Conservation (phyloP, 352 stramenopile genomes). For the Globisporangium yorkense region DNA sequence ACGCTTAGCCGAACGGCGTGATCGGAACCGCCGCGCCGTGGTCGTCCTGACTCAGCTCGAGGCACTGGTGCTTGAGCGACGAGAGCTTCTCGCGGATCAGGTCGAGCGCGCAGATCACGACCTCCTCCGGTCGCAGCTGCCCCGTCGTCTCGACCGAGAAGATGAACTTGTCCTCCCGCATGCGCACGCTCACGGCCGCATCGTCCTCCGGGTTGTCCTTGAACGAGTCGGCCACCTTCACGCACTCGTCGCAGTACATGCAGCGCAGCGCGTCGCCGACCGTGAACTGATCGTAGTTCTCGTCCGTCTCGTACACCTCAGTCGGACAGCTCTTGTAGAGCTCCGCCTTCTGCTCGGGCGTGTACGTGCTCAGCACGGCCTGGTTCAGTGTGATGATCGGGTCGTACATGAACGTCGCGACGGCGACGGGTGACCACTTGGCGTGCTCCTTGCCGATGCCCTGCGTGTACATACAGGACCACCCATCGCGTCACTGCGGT, state of each 20-base stretch:
- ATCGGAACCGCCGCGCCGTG: conserved; percentile 49
- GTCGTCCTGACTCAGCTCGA: conserved; percentile 82
- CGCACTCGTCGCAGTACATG: conserved; percentile 93
- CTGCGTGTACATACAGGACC: conserved; percentile 23
- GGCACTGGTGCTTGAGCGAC: conserved; percentile 81
- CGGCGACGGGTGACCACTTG: conserved; percentile 95
- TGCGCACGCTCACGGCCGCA: conserved; percentile 87
- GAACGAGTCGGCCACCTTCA: conserved; percentile 90
- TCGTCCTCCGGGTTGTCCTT: conserved; percentile 95
- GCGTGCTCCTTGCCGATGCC: conserved; percentile 96
- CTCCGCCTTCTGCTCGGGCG: conserved; percentile 93
- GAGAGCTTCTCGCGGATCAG: conserved; percentile 84
- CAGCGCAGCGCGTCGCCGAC: conserved; percentile 51
- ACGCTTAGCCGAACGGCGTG: conserved; percentile 78
- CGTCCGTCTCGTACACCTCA: conserved; percentile 92
- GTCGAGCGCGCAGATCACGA: conserved; percentile 83
- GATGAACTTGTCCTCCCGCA: conserved; percentile 92
- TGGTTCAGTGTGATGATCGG: conserved; percentile 89
- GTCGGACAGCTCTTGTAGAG: conserved; percentile 94
- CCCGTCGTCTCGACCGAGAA: conserved; percentile 95
- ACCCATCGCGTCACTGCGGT: not conserved
- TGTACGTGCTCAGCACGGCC: conserved; percentile 90
- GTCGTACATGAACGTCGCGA: conserved; percentile 93
- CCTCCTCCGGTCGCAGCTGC: conserved; percentile 77
- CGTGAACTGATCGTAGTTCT: conserved; percentile 82